Conservation (phyloP, 768 basidiomycete genomes). For the Kwoniella sp. region DNA sequence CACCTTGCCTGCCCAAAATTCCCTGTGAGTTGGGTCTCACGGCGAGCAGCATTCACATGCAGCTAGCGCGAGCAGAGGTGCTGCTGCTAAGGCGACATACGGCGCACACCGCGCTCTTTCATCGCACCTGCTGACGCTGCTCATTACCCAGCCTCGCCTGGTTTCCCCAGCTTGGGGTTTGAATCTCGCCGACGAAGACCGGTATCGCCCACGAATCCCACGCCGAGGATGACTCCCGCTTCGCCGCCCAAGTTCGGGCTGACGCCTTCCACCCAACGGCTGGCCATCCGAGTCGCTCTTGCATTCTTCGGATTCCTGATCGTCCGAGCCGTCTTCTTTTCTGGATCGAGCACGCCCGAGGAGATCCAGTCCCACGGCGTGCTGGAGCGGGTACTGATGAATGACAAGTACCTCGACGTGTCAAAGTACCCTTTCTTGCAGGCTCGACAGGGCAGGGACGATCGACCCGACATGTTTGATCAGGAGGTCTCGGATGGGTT, state of each 20-base stretch:
- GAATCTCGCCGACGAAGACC: conserved; percentile 16
- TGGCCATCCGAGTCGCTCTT: conserved; percentile 39
- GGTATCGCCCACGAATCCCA: conserved; percentile 6
- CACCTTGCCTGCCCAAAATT: not conserved
- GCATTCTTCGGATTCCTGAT: conserved; percentile 36
- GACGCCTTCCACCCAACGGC: conserved; percentile 33
- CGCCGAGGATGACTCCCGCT: conserved; percentile 12
- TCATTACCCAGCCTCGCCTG: conserved; percentile 4
- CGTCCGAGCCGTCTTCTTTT: conserved; percentile 45
- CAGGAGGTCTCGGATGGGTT: conserved; percentile 71
- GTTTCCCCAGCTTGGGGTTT: conserved; percentile 17
- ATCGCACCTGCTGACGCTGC: no score
- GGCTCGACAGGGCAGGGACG: conserved; percentile 79
- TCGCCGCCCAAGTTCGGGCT: conserved; percentile 13
- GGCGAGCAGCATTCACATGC: no score
- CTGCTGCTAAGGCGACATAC: no score
- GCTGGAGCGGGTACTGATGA: conserved; percentile 61
- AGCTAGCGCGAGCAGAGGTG: no score
- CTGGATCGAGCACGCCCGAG: conserved; percentile 27
- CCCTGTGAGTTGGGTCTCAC: not conserved
- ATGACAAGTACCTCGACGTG: conserved; percentile 78
- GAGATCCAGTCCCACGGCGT: conserved; percentile 62
- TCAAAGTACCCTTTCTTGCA: conserved; percentile 85
- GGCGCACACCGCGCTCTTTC: no score
- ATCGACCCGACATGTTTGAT: conserved; percentile 70